Evolutionary conservation across 2,329 filamentous ascomycete species (phyloP).

Genomic region (Metarhizium humberi): DNA sequence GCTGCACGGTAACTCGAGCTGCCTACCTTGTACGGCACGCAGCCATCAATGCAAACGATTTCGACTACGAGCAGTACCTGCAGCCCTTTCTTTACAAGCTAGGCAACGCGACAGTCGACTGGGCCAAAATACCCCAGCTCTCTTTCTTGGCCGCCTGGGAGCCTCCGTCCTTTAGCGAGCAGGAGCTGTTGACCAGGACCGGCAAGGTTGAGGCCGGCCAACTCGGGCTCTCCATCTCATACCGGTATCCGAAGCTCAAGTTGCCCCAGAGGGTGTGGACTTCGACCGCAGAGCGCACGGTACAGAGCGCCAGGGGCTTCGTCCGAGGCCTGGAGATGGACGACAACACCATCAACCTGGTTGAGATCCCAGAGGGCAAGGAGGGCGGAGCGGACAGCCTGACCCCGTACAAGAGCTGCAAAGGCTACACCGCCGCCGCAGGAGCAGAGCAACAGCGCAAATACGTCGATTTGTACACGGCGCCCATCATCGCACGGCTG

Average conservation of each 20-base stretch:
- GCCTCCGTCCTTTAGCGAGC: constrained; percentile 45
- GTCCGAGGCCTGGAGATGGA: constrained; percentile 46
- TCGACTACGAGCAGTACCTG: constrained; percentile 48
- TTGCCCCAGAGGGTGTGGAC: constrained; percentile 50
- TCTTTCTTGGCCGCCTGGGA: constrained; percentile 49
- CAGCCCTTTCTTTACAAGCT: constrained; percentile 49
- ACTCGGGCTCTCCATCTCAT: constrained; percentile 46
- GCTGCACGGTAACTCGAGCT: constrained; percentile 40
- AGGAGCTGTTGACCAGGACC: constrained; percentile 50
- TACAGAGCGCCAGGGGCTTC: constrained; percentile 47
- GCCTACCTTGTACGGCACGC: constrained; percentile 51
- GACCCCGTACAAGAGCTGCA: too few species aligned
- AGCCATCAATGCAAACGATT: constrained; percentile 51
- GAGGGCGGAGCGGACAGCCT: constrained; percentile 47
- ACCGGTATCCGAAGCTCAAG: constrained; percentile 43
- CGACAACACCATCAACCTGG: constrained; percentile 43
- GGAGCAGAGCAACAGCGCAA: too few species aligned
- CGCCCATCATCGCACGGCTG: constrained; percentile 48
- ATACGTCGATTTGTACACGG: constrained; percentile 7
- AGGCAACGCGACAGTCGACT: constrained; percentile 48
- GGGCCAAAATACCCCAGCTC: constrained; percentile 44
- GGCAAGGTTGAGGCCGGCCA: constrained; percentile 52
- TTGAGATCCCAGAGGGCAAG: constrained; percentile 45
- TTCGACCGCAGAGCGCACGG: constrained; percentile 52
- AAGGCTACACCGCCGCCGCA: too few species aligned